phyloP scores from a whole-genome alignment of 177 flowering plant genomes.

The Vitis hybrid region DNA sequence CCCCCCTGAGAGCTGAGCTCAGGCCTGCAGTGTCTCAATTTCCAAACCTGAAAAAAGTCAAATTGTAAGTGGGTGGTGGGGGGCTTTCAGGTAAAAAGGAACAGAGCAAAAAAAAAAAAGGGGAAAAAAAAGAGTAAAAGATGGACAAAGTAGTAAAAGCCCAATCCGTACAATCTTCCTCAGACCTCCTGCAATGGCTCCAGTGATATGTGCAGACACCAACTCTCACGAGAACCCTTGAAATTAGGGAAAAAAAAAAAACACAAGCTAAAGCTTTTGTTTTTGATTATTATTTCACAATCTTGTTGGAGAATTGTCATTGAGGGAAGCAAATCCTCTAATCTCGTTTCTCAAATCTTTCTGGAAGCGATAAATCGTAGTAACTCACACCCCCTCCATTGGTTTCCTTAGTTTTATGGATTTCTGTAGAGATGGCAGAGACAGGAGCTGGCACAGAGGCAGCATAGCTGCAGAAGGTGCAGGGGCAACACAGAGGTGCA shows the following conservation, averaged over 20 bases:
- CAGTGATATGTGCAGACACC: constrained; percentile 15
- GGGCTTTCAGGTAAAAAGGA: constrained; percentile 22
- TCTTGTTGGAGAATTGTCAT: constrained; percentile 3
- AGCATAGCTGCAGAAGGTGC: constrained; percentile 37
- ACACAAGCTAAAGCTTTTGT: too few relatives aligned
- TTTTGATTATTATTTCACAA: background rate
- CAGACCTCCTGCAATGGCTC: constrained; percentile 14
- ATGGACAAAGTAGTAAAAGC: background rate
- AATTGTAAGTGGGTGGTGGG: constrained; percentile 30
- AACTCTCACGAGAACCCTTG: constrained; percentile 12
- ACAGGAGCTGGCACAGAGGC: constrained; percentile 52
- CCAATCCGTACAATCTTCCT: constrained; percentile 28
- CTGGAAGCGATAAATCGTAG: too few relatives aligned
- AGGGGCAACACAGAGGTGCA: constrained; percentile 41
- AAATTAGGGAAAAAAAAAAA: too few relatives aligned
- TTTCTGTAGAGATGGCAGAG: constrained; percentile 70
- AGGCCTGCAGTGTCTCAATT: constrained; percentile 14
- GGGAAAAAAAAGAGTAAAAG: constrained; percentile 1
- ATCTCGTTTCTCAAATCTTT: too few relatives aligned
- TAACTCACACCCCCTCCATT: background rate
- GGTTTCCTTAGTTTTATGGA: constrained; percentile 47
- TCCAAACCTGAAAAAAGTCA: constrained; percentile 33
- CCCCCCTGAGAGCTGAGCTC: too few relatives aligned
- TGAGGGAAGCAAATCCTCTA: too few relatives aligned
- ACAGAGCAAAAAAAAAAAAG: constrained; percentile 28